phyloP scores from a whole-genome alignment of 2,329 filamentous ascomycete genomes.

The Curvularia verruculosa region DNA sequence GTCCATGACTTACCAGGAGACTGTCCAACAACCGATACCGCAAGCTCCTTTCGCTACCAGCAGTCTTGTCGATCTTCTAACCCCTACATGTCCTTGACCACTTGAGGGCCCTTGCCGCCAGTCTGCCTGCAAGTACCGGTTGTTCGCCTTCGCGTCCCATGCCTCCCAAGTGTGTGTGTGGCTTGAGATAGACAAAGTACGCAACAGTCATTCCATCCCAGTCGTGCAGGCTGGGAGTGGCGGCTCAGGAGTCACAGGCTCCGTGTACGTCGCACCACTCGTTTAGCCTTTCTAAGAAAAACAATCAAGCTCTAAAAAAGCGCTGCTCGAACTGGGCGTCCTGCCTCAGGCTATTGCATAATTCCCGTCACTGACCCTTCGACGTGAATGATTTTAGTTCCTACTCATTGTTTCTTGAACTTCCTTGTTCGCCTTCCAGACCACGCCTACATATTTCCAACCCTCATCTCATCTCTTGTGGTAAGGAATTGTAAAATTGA shows the following conservation, averaged over 20 bases:
- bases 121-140: conserved; percentile 21
- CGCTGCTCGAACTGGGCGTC: conserved; percentile 10
- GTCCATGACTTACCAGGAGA: neutral
- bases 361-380: conserved; percentile 9
- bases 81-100: conserved; percentile 1
- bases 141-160: conserved; percentile 16
- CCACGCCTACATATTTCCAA: neutral
- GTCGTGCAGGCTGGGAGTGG: conserved; percentile 4
- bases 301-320: conserved; percentile 8
- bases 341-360: conserved; percentile 4
- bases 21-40: neutral
- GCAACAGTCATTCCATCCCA: conserved; percentile 21
- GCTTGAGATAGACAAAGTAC: conserved; percentile 17
- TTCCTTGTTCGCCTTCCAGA: neutral
- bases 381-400: conserved; percentile 7
- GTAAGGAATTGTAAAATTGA: neutral
- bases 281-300: conserved; percentile 4
- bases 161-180: conserved; percentile 11
- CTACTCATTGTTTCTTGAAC: neutral
- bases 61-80: conserved; percentile 4
- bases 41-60: neutral
- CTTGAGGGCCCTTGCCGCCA: conserved; percentile 8
- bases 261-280: conserved; percentile 2
- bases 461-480: neutral
- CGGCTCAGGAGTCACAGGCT: conserved; percentile 1